phyloP scores from a whole-genome alignment of 768 basidiomycete species.

The Mycena floridula region DNA sequence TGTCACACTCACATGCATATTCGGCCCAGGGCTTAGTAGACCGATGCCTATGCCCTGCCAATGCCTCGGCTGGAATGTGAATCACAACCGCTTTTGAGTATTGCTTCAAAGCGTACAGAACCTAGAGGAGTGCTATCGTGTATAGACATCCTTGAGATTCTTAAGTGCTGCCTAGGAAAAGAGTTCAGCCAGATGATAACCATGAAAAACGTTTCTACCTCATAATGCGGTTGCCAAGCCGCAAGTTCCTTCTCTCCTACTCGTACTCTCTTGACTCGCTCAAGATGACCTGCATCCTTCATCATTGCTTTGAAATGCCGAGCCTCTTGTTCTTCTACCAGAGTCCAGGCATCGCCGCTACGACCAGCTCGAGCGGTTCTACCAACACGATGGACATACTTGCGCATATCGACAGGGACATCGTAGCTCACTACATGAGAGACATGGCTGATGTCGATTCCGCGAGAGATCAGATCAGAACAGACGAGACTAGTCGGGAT shows the following conservation, averaged over 20 bases:
- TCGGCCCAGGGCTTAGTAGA: too few species aligned
- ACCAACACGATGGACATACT: conserved; percentile 97
- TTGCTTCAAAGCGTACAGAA: too few species aligned
- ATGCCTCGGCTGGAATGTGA: too few species aligned
- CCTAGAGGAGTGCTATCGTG: too few species aligned
- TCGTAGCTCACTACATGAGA: conserved; percentile 95
- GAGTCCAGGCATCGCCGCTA: conserved; percentile 84
- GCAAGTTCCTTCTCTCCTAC: conserved; percentile 57
- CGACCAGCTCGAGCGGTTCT: conserved; percentile 92
- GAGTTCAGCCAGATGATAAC: background rate
- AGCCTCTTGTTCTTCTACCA: conserved; percentile 94
- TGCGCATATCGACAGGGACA: conserved; percentile 93
- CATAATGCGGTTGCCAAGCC: conserved; percentile 54
- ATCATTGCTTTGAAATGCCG: conserved; percentile 85
- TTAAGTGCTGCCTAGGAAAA: conserved; percentile 8
- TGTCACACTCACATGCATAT: too few species aligned
- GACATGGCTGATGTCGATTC: conserved; percentile 91
- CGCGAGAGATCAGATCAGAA: conserved; percentile 92
- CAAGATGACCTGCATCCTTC: conserved; percentile 61
- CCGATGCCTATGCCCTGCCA: too few species aligned
- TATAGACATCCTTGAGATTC: conserved; percentile 9
- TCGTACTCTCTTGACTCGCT: conserved; percentile 61
- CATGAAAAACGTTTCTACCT: conserved; percentile 41
- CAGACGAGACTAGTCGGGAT: conserved; percentile 70
- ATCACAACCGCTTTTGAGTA: too few species aligned